Conservation (phyloP, 2,329 filamentous ascomycete species). For the Sclerotinia trifoliorum region DNA sequence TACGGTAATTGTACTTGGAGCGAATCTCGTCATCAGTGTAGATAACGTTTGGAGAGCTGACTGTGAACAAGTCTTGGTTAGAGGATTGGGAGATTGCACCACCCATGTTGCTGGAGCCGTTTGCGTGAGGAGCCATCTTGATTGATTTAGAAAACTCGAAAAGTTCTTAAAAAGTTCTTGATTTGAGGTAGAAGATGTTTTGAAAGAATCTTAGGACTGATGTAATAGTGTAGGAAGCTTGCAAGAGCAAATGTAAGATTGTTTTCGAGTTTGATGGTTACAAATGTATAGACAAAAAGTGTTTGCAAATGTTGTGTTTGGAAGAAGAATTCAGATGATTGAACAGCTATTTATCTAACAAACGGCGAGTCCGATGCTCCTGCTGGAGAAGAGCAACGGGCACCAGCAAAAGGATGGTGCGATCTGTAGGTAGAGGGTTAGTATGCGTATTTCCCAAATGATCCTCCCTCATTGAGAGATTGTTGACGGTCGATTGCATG, state of each 20-base stretch:
- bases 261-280: conserved; percentile 30
- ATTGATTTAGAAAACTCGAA: conserved; percentile 38
- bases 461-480: background rate
- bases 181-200: conserved; percentile 18
- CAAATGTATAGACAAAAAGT: conserved; percentile 21
- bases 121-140: conserved; percentile 91
- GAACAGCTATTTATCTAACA: conserved; percentile 50
- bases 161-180: conserved; percentile 22
- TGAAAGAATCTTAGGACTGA: conserved; percentile 16
- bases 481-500: background rate
- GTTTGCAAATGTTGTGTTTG: conserved; percentile 19
- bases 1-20: conserved; percentile 95
- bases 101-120: conserved; percentile 59
- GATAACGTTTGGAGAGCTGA: conserved; percentile 86
- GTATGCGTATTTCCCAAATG: conserved; percentile 2
- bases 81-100: conserved; percentile 43
- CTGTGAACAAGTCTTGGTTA: conserved; percentile 70
- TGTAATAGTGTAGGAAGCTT: conserved; percentile 21
- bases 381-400: conserved; percentile 86
- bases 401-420: conserved; percentile 95
- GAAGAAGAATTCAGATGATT: conserved; percentile 19
- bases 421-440: conserved; percentile 53
- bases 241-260: conserved; percentile 25
- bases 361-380: conserved; percentile 71
- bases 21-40: conserved; percentile 88